A percentile compares a stretch with the other conserved stretches of the same genome.
Conservation (phyloP, 768 basidiomycete genomes). For the Tricholoma matsutake region DNA sequence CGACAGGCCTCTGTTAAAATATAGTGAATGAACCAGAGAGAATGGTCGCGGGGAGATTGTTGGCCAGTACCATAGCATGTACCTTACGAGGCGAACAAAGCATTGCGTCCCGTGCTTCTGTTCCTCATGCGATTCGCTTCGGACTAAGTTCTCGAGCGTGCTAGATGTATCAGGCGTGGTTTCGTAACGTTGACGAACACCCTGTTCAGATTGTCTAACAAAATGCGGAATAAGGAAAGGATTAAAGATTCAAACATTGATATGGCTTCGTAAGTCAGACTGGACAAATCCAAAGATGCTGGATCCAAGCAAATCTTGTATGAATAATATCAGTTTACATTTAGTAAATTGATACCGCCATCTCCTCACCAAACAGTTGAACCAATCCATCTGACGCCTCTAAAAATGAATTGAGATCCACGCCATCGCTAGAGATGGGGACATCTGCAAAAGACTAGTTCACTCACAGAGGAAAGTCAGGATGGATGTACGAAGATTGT, state of each 20-base stretch:
- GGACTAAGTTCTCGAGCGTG: slow-evolving; percentile 62
- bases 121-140: slow-evolving; percentile 41
- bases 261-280: slow-evolving; percentile 64
- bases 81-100: slow-evolving; percentile 67
- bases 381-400: slow-evolving; percentile 87
- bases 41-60: slow-evolving; percentile 3
- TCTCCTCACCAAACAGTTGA: slow-evolving; percentile 59
- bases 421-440: slow-evolving; percentile 66
- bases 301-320: slow-evolving; percentile 61
- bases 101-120: slow-evolving; percentile 54
- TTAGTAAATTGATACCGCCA: slow-evolving; percentile 4
- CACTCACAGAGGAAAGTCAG: neutral
- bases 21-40: too few species aligned
- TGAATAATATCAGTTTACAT: slow-evolving; percentile 4
- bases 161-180: slow-evolving; percentile 38
- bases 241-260: slow-evolving; percentile 45
- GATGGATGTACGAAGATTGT: too few species aligned
- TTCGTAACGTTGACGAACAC: slow-evolving; percentile 57
- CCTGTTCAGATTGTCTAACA: slow-evolving; percentile 35
- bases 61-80: slow-evolving; percentile 20
- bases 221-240: slow-evolving; percentile 11
- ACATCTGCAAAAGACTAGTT: slow-evolving; percentile 85
- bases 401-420: slow-evolving; percentile 78
- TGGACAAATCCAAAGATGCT: slow-evolving; percentile 75
- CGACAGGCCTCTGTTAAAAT: slow-evolving; percentile 51